Conservation (phyloP, 129 eudicot genomes). For the Artemisia argyi region DNA sequence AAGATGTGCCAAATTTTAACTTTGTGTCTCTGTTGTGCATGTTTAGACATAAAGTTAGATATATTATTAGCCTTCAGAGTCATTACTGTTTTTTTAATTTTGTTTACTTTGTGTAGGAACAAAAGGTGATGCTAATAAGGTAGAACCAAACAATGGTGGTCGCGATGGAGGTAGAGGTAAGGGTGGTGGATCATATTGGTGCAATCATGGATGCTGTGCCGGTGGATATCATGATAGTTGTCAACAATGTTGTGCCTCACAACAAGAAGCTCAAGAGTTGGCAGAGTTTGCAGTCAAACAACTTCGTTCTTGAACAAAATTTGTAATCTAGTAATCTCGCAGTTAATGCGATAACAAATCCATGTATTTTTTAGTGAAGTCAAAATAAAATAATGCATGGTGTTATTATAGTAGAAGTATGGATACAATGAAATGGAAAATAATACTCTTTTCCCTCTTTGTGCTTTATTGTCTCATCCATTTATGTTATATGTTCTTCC, state of each 20-base stretch:
- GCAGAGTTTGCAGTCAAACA: slow-evolving; percentile 10
- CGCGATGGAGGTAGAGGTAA: slow-evolving; percentile 8
- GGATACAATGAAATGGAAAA: slow-evolving; percentile 16
- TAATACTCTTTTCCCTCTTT: slow-evolving; percentile 23
- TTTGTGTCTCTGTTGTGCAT: too few relatives aligned
- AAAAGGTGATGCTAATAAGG: slow-evolving; percentile 9
- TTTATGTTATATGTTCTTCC: neutral
- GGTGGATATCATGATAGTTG: slow-evolving; percentile 11
- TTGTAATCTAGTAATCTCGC: neutral
- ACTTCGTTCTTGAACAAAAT: slow-evolving; percentile 7
- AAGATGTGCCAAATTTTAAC: too few relatives aligned
- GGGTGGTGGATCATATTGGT: slow-evolving; percentile 10
- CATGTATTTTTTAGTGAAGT: slow-evolving; percentile 8
- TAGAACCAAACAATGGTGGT: slow-evolving; percentile 1
- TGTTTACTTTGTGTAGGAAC: neutral
- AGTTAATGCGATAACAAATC: slow-evolving; percentile 4
- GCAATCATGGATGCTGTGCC: slow-evolving; percentile 17
- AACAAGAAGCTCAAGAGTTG: slow-evolving; percentile 19
- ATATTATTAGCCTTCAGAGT: too few relatives aligned
- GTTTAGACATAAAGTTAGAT: too few relatives aligned
- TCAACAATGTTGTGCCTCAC: slow-evolving; percentile 4
- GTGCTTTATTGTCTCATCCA: neutral
- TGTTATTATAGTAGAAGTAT: slow-evolving; percentile 15
- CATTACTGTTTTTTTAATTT: neutral
- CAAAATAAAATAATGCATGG: slow-evolving; percentile 23